These are phyloP conservation scores for Neurospora intermedia DNA, from an alignment of 495 filamentous ascomycete genomes.

Conservation along the genomic window DNA sequence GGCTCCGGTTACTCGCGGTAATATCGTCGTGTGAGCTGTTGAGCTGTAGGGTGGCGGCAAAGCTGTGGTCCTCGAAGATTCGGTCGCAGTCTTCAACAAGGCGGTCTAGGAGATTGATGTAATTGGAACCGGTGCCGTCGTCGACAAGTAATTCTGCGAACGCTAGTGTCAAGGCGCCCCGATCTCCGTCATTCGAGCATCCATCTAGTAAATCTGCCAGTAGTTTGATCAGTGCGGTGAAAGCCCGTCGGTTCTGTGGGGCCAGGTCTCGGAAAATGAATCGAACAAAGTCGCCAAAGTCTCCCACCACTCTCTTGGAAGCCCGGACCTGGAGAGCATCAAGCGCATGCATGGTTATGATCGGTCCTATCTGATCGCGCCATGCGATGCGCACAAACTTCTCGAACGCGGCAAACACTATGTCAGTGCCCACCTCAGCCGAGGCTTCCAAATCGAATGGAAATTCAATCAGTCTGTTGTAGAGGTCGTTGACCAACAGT, in stretches of 20 bases:
- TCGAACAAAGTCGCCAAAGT: conserved; percentile 82
- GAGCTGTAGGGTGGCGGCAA: conserved; percentile 28
- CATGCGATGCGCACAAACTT: conserved; percentile 87
- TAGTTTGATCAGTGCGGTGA: conserved; percentile 73
- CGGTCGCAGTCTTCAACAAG: conserved; percentile 85
- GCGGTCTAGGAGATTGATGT: conserved; percentile 83
- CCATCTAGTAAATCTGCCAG: conserved; percentile 84
- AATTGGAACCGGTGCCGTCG: conserved; percentile 66
- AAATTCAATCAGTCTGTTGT: conserved; percentile 76
- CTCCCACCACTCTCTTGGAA: conserved; percentile 57
- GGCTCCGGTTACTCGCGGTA: conserved; percentile 30
- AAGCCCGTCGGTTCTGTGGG: conserved; percentile 84
- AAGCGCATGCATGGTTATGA: conserved; percentile 56
- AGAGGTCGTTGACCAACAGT: conserved; percentile 77
- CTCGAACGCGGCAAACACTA: conserved; percentile 89
- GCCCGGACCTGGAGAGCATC: conserved; percentile 63
- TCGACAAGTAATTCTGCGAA: conserved; percentile 82
- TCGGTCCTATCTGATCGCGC: conserved; percentile 76
- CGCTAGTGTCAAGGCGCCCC: conserved; percentile 78
- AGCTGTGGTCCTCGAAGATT: conserved; percentile 65
- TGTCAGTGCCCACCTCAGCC: conserved; percentile 68
- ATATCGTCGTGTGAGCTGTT: conserved; percentile 35
- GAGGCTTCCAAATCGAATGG: conserved; percentile 63
- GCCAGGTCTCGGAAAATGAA: conserved; percentile 66
- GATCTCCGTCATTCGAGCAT: conserved; percentile 88